phyloP scores from a whole-genome alignment of 31 red algal genomes.

The Porphyra umbilicalis region DNA sequence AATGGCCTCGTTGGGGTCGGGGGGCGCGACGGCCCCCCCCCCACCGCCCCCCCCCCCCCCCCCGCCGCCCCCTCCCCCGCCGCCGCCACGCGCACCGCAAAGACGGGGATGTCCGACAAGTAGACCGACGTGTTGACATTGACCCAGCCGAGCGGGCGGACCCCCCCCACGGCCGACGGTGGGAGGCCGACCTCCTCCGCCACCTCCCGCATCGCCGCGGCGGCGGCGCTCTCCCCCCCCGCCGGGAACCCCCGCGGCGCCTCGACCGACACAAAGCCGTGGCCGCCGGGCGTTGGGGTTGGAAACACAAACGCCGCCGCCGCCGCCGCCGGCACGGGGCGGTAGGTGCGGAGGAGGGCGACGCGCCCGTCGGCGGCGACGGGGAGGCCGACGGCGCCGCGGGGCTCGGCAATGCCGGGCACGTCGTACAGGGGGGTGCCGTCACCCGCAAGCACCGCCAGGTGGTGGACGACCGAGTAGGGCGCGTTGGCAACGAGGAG shows the following conservation, averaged over 20 bases:
- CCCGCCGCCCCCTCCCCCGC: not conserved
- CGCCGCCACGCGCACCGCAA: slow-evolving; percentile 18
- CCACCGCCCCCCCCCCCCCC: slow-evolving; percentile 4
- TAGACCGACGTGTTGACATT: slow-evolving; percentile 43
- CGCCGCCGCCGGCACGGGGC: slow-evolving; percentile 22
- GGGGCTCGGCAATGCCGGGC: slow-evolving; percentile 23
- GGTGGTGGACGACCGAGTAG: slow-evolving; percentile 27
- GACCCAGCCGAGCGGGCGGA: slow-evolving; percentile 36
- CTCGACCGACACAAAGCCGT: slow-evolving; percentile 1
- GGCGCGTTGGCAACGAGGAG: slow-evolving; percentile 33
- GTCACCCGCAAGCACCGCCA: slow-evolving; percentile 5
- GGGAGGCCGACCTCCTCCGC: slow-evolving; percentile 32
- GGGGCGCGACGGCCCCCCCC: not conserved
- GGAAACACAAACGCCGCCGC: slow-evolving; percentile 16
- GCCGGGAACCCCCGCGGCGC: slow-evolving; percentile 44
- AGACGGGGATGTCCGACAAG: slow-evolving; percentile 41
- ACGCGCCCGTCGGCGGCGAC: slow-evolving; percentile 6
- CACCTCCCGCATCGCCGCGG: slow-evolving; percentile 29
- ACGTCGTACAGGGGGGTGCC: slow-evolving; percentile 23
- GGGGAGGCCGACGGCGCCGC: slow-evolving; percentile 24
- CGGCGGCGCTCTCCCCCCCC: slow-evolving; percentile 20
- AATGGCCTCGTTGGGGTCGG: slow-evolving; percentile 31
- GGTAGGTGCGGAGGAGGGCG: slow-evolving; percentile 37
- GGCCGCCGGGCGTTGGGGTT: slow-evolving; percentile 4
- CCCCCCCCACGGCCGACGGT: not conserved